Evolutionary conservation across 2,329 filamentous ascomycete species (phyloP).

Genomic region (Ilyonectria destructans): DNA sequence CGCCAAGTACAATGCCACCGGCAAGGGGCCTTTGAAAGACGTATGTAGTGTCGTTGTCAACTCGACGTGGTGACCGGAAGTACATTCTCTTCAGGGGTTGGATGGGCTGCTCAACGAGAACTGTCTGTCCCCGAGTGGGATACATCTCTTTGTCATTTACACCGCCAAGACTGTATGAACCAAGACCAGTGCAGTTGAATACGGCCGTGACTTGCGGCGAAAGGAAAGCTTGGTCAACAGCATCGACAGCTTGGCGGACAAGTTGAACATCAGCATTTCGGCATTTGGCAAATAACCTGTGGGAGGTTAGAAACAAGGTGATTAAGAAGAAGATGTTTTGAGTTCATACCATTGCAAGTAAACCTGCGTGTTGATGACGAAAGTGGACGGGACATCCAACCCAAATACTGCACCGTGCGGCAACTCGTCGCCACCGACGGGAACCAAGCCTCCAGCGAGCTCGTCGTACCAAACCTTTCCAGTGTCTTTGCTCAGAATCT

Average conservation of each 20-base stretch:
- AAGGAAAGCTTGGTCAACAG: conserved; percentile 75
- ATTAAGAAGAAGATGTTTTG: too few species aligned
- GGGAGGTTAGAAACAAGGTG: neutral
- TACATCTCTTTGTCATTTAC: conserved; percentile 80
- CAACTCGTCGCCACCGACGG: conserved; percentile 49
- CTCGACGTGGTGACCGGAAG: conserved; percentile 55
- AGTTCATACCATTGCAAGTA: conserved; percentile 78
- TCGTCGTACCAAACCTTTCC: conserved; percentile 60
- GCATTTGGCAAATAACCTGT: conserved; percentile 78
- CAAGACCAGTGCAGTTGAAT: conserved; percentile 85
- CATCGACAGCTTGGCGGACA: conserved; percentile 71
- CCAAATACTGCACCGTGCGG: conserved; percentile 56
- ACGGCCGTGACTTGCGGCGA: conserved; percentile 71
- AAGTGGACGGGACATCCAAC: conserved; percentile 52
- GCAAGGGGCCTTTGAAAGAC: conserved; percentile 10
- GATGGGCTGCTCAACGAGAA: conserved; percentile 57
- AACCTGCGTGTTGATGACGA: conserved; percentile 77
- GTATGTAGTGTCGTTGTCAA: conserved; percentile 10
- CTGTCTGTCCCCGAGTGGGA: conserved; percentile 70
- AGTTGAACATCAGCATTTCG: conserved; percentile 76
- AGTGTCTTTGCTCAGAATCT: conserved; percentile 60
- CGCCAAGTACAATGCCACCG: conserved; percentile 35
- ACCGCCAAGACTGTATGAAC: conserved; percentile 80
- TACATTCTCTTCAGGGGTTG: conserved; percentile 58
- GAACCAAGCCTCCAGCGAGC: conserved; percentile 55